These are phyloP conservation scores for Coemansia guatemalensis DNA, from an alignment of 192 early-diverging fungal species.

Conservation along the genomic window DNA sequence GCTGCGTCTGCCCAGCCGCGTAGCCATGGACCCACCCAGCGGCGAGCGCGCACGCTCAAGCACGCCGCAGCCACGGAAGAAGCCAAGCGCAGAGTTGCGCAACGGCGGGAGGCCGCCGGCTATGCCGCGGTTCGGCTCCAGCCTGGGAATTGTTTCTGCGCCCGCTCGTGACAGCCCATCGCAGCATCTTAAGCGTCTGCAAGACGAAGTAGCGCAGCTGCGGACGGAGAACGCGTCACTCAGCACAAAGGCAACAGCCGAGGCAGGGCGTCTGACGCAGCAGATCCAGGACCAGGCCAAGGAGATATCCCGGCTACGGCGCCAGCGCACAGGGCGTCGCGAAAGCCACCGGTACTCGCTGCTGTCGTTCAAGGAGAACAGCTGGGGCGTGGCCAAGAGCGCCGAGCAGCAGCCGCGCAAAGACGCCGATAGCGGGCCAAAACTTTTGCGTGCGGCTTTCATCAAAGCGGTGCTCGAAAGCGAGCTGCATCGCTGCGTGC, in stretches of 20 bases:
- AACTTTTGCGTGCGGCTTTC: slow-evolving; percentile 46
- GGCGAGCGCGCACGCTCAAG: slow-evolving; percentile 1
- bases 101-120: neutral
- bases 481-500: slow-evolving; percentile 49
- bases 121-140: slow-evolving; percentile 16
- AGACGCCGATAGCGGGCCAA: slow-evolving; percentile 15
- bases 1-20: slow-evolving; percentile 43
- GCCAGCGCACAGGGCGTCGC: slow-evolving; percentile 33
- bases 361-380: slow-evolving; percentile 37
- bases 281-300: slow-evolving; percentile 49
- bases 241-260: slow-evolving; percentile 14
- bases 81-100: slow-evolving; percentile 6
- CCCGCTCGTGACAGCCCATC: neutral
- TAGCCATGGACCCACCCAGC: slow-evolving; percentile 6
- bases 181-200: slow-evolving; percentile 10
- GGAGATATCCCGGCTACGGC: slow-evolving; percentile 43
- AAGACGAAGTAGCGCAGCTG: slow-evolving; percentile 30
- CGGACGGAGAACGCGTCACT: slow-evolving; percentile 18
- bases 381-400: slow-evolving; percentile 31
- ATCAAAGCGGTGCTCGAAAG: slow-evolving; percentile 42
- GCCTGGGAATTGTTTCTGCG: slow-evolving; percentile 1
- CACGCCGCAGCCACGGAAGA: slow-evolving; percentile 16
- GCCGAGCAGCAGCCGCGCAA: neutral
- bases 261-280: slow-evolving; percentile 29
- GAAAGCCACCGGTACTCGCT: slow-evolving; percentile 41